Base-by-base conservation (phyloP, 768 basidiomycete genomes). In the Kwoniella europaea region DNA sequence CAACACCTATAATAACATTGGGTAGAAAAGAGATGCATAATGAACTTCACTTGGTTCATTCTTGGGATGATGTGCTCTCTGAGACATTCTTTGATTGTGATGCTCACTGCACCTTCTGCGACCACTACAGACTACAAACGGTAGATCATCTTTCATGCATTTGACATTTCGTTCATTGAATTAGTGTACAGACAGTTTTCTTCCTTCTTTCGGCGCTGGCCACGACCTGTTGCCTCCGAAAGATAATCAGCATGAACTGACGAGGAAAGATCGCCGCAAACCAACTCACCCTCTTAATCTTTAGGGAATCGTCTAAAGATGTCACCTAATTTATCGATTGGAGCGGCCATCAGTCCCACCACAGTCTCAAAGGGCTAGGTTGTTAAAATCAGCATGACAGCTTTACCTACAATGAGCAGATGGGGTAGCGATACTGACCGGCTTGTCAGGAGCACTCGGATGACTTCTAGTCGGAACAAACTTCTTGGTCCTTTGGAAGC, bases 321-420 rank as follows among this genome's bases (percentile, higher is more conserved):
- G 42, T 74, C 74, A 46, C 67, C 71, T 15, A 74, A 71, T 60
- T 71, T 71, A 54, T 74, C 74, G 18, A 74, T 68, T 9, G 74
- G 74, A 2, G 74, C 71, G 4, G 67, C 61, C 24, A 74, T 61
- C 10, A 74, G 50, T 1, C 74, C 74, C 5, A 35, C 67, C n/a
- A 69, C 71, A 16, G 74, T 74, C 63, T 74, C 74, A 64, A 71
- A 74, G 20, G 74, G 74, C 74, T 74, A n/a, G n/a, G n/a, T n/a
- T n/a, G n/a, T n/a, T n/a, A n/a, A n/a, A n/a, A n/a, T n/a, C n/a
- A n/a, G n/a, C n/a, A n/a, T n/a, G n/a, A n/a, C n/a, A n/a, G n/a
- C n/a, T n/a, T n/a, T n/a, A n/a, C n/a, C n/a, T n/a, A n/a, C n/a
- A n/a, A n/a, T n/a, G n/a, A n/a, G n/a, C n/a, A n/a, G n/a, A n/a